These are phyloP conservation scores for Gyrodon lividus DNA, from an alignment of 768 basidiomycete genomes.

Conservation along the genomic window DNA sequence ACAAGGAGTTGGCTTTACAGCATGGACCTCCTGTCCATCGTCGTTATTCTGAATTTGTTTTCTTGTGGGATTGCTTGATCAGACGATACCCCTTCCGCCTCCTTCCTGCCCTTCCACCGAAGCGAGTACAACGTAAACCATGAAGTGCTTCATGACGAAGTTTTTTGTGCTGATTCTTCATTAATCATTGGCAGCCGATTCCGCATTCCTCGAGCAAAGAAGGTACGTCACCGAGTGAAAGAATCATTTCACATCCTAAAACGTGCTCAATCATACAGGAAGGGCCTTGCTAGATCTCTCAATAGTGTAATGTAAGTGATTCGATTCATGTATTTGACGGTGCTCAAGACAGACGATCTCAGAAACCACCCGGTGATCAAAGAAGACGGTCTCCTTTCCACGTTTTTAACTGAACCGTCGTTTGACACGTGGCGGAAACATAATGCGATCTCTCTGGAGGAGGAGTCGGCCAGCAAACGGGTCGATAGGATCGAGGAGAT, in stretches of 20 bases:
- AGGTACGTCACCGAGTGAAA: constrained; percentile 43
- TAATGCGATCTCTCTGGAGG: constrained; percentile 72
- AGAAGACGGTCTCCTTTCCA: constrained; percentile 79
- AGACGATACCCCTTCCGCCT: constrained; percentile 93
- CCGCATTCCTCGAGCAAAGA: constrained; percentile 88
- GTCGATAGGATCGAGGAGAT: constrained; percentile 85
- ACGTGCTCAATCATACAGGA: constrained; percentile 41
- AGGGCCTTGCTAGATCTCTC: constrained; percentile 77
- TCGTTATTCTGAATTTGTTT: constrained; percentile 92
- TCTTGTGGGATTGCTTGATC: constrained; percentile 82
- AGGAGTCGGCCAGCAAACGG: constrained; percentile 80
- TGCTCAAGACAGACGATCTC: constrained; percentile 1
- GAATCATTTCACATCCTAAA: neutral
- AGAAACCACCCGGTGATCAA: constrained; percentile 92
- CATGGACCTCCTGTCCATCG: constrained; percentile 70
- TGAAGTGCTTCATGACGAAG: neutral
- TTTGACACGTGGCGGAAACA: constrained; percentile 90
- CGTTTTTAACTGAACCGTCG: constrained; percentile 79
- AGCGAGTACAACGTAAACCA: constrained; percentile 81
- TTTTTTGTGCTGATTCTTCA: constrained; percentile 6
- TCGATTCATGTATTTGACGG: neutral
- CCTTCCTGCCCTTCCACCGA: constrained; percentile 84
- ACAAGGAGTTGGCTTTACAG: constrained; percentile 34
- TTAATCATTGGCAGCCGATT: constrained; percentile 58
- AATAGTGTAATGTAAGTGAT: constrained; percentile 68